Percentiles rank a stretch among this genome's conserved stretches.
Conservation (phyloP, 2,329 filamentous ascomycete species). For the Alternaria gansuensis region DNA sequence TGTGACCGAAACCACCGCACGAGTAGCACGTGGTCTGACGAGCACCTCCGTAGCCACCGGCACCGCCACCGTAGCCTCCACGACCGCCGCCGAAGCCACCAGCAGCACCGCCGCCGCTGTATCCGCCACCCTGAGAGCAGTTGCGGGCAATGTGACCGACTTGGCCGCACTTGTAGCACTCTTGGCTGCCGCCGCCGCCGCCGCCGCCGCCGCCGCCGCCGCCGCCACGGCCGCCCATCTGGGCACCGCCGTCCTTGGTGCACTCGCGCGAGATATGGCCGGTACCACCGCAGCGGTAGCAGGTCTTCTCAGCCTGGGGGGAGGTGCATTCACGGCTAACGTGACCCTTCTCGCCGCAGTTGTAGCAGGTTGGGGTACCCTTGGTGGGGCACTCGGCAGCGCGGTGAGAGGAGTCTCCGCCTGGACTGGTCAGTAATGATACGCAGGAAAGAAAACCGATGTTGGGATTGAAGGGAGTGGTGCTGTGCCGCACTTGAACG, state of each 20-base stretch:
- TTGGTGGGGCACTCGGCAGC: slow-evolving; percentile 62
- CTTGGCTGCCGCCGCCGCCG: slow-evolving; percentile 58
- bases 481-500: not conserved
- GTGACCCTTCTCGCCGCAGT: slow-evolving; percentile 60
- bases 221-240: slow-evolving; percentile 53
- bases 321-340: slow-evolving; percentile 85
- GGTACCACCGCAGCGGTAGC: slow-evolving; percentile 77
- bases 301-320: slow-evolving; percentile 83
- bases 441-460: not conserved
- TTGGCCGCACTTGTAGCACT: slow-evolving; percentile 99
- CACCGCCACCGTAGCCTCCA: slow-evolving; percentile 53
- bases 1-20: slow-evolving; percentile 95
- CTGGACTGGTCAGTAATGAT: slow-evolving; percentile 43
- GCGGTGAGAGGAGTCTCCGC: slow-evolving; percentile 60
- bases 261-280: slow-evolving; percentile 95
- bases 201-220: slow-evolving; percentile 55
- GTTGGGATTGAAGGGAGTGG: not conserved
- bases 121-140: slow-evolving; percentile 72
- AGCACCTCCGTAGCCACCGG: slow-evolving; percentile 57
- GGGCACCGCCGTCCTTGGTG: slow-evolving; percentile 62
- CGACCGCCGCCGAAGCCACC: slow-evolving; percentile 60
- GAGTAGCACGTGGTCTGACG: slow-evolving; percentile 84
- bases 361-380: slow-evolving; percentile 60
- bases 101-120: slow-evolving; percentile 37
- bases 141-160: slow-evolving; percentile 95